These are phyloP conservation scores for Clathrospora elynae DNA, from an alignment of 2,329 filamentous ascomycete species.

Conservation along the genomic window DNA sequence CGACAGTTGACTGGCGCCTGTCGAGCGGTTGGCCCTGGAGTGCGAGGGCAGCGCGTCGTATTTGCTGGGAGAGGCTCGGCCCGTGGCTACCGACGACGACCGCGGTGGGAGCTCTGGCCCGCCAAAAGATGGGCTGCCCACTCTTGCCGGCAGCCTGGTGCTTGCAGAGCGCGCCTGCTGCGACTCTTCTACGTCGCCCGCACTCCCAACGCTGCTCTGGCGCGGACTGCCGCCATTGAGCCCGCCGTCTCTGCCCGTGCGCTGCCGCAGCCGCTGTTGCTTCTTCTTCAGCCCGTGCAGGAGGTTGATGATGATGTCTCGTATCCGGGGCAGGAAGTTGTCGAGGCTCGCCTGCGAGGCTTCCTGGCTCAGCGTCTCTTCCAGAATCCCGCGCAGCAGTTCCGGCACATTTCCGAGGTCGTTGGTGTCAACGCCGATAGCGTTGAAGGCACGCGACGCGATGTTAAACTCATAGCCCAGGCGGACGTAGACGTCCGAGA, in stretches of 20 bases:
- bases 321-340: slow-evolving; percentile 88
- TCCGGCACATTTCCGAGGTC: slow-evolving; percentile 97
- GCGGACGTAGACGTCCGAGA: slow-evolving; percentile 97
- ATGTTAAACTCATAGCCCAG: slow-evolving; percentile 99
- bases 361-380: slow-evolving; percentile 95
- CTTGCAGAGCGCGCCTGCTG: slow-evolving; percentile 51
- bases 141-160: slow-evolving; percentile 48
- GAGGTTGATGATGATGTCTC: slow-evolving; percentile 98
- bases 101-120: slow-evolving; percentile 55
- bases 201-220: slow-evolving; percentile 44
- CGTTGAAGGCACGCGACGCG: slow-evolving; percentile 93
- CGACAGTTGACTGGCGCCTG: slow-evolving; percentile 40
- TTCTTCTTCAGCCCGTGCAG: slow-evolving; percentile 96
- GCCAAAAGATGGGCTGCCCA: slow-evolving; percentile 49
- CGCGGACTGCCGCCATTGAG: slow-evolving; percentile 49
- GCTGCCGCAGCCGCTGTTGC: slow-evolving; percentile 79
- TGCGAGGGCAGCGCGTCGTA: slow-evolving; percentile 48
- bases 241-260: slow-evolving; percentile 56
- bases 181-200: slow-evolving; percentile 46
- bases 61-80: slow-evolving; percentile 53
- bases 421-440: slow-evolving; percentile 92
- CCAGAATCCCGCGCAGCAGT: slow-evolving; percentile 83
- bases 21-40: slow-evolving; percentile 41
- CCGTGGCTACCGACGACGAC: slow-evolving; percentile 54
- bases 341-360: slow-evolving; percentile 92